These are phyloP conservation scores for Fusarium sp. DNA, from an alignment of 2,329 filamentous ascomycete genomes.

Conservation along the genomic window DNA sequence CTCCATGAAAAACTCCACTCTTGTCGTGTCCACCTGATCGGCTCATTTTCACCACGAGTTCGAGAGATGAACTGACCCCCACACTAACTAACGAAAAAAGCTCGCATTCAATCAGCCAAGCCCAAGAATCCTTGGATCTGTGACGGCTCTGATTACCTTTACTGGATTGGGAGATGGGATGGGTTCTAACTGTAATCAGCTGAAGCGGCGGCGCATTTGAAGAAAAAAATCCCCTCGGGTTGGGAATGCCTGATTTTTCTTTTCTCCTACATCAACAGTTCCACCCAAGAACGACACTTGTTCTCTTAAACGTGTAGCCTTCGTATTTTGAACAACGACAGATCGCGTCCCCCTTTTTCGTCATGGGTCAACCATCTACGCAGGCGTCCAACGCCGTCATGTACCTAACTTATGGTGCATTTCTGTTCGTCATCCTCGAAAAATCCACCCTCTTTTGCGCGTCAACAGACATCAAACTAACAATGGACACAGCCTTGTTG, in stretches of 20 bases:
- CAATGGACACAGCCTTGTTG: conserved; percentile 65
- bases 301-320: neutral
- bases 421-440: conserved; percentile 70
- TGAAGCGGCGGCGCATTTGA: conserved; percentile 11
- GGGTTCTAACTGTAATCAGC: conserved; percentile 19
- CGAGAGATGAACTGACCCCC: conserved; percentile 20
- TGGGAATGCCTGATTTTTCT: conserved; percentile 8
- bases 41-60: neutral
- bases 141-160: conserved; percentile 8
- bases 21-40: conserved; percentile 5
- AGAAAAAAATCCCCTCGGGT: conserved; percentile 1
- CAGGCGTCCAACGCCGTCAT: conserved; percentile 86
- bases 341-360: neutral
- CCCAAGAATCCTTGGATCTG: conserved; percentile 3
- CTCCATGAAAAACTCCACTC: neutral
- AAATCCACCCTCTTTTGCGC: neutral
- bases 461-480: conserved; percentile 27
- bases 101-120: neutral
- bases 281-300: neutral
- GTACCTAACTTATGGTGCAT: conserved; percentile 81
- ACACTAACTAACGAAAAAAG: conserved; percentile 11
- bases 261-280: neutral
- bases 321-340: neutral
- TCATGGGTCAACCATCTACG: conserved; percentile 81
- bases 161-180: conserved; percentile 16